These are phyloP conservation scores for Camelina neglecta DNA, from an alignment of 345 rosid species.

Conservation along the genomic window DNA sequence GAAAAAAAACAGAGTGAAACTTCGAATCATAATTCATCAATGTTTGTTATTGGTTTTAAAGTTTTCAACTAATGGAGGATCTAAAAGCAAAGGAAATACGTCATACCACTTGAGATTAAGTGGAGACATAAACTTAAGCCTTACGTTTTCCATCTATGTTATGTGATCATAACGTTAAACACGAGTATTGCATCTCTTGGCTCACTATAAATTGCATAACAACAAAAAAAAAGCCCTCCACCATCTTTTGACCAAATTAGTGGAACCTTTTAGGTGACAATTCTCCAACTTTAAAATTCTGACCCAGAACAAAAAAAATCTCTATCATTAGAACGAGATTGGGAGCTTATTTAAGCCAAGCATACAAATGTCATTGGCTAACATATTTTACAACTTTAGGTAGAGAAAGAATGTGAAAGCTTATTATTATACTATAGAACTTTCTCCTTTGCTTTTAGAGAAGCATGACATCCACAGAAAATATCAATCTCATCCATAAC, in stretches of 20 bases:
- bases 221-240: slow-evolving; percentile 27
- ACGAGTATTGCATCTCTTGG: slow-evolving; percentile 40
- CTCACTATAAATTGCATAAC: slow-evolving; percentile 34
- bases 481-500: slow-evolving; percentile 39
- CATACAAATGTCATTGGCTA: slow-evolving; percentile 33
- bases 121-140: slow-evolving; percentile 47
- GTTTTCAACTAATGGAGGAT: slow-evolving; percentile 35
- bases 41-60: slow-evolving; percentile 41
- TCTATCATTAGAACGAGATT: slow-evolving; percentile 35
- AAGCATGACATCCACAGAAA: slow-evolving; percentile 40
- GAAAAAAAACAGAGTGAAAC: slow-evolving; percentile 25
- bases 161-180: slow-evolving; percentile 29
- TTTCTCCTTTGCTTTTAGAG: slow-evolving; percentile 33
- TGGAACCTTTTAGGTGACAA: slow-evolving; percentile 41
- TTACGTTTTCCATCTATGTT: slow-evolving; percentile 42
- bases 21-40: slow-evolving; percentile 43
- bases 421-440: slow-evolving; percentile 5
- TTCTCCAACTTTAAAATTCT: slow-evolving; percentile 32
- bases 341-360: slow-evolving; percentile 38
- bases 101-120: slow-evolving; percentile 43
- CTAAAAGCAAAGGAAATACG: slow-evolving; percentile 43
- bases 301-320: slow-evolving; percentile 19
- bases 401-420: slow-evolving; percentile 25
- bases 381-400: slow-evolving; percentile 35
- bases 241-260: slow-evolving; percentile 45